phyloP scores from a whole-genome alignment of 2,329 filamentous ascomycete species.

The Alternaria sp. region DNA sequence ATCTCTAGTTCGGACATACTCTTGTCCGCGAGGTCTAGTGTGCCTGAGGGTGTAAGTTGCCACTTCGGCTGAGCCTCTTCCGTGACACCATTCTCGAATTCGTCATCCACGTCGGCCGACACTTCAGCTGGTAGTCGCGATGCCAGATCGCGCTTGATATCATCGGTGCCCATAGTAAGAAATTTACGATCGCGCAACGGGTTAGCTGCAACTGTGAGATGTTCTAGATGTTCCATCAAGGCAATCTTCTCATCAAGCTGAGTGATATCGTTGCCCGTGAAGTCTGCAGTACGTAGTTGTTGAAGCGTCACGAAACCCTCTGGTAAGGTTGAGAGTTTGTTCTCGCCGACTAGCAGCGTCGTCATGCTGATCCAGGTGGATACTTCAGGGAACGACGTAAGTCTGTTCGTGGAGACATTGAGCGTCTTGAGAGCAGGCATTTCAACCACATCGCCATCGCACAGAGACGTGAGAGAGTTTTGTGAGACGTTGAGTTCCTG shows the following conservation, averaged over 20 bases:
- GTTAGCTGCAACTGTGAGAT: constrained; percentile 84
- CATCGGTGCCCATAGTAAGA: constrained; percentile 77
- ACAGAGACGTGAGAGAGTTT: constrained; percentile 70
- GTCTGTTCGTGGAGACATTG: constrained; percentile 79
- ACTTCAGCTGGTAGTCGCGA: constrained; percentile 63
- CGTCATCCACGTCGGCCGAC: constrained; percentile 5
- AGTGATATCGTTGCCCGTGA: constrained; percentile 83
- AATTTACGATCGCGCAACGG: constrained; percentile 89
- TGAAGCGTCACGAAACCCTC: constrained; percentile 72
- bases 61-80: constrained; percentile 23
- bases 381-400: constrained; percentile 75
- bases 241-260: constrained; percentile 77
- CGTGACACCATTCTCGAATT: constrained; percentile 3
- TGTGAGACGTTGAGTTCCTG: constrained; percentile 79
- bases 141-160: constrained; percentile 77
- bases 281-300: constrained; percentile 77
- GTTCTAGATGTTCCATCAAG: constrained; percentile 77
- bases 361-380: constrained; percentile 75
- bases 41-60: constrained; percentile 45
- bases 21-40: constrained; percentile 53
- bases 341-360: constrained; percentile 80
- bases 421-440: constrained; percentile 77
- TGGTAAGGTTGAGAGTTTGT: constrained; percentile 78
- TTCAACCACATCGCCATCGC: constrained; percentile 58
- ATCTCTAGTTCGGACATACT: constrained; percentile 49